Base-by-base conservation (phyloP, 2,329 filamentous ascomycete species). In the Aspergillus pseudoviridinutans region DNA sequence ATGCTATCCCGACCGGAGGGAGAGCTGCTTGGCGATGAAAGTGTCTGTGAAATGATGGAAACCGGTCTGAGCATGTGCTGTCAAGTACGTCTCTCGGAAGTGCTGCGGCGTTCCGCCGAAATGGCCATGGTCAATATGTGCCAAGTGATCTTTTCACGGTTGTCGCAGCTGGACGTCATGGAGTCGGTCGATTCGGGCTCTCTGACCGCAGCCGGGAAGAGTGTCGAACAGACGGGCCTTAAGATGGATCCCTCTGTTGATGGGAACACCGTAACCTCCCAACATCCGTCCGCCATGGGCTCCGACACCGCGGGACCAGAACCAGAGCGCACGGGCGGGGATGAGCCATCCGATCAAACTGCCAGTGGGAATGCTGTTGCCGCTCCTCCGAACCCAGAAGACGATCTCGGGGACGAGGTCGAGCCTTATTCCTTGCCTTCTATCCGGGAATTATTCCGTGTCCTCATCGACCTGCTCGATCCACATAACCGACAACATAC, bases 11-110 rank as follows among this genome's bases (percentile, higher is more conserved):
- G 94, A 0, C 91, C 92, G 0, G 92, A 93, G 29, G 94, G 94
- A 41, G 89, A 95, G 64, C 85, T 97, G 10, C 80, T 99, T n/a
- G 95, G 93, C 58, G 94, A 99, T 68, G 93, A 97, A 77, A 97
- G 93, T 70, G 92, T 99, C 10, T 99, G 95, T 72, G 92, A 97
- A 73, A 97, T 99, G 92, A 97, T 99, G 93, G 94, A 96, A 73
- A 93, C 92, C 1, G 94, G 93, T 1, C 77, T 99, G 64, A 96
- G 92, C 70, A 97, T 99, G 80, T 99, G 94, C 79, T 99, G 93
- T 62, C 92, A 97, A 70, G 86, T 90, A 55, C 86, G 93, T 55
- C 87, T 97, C 60, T 97, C 92, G 9, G 92, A 97, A 67, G 87
- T 97, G 3, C 79, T 99, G 55, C 86, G 93, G 62, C 84, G 92